Conservation (phyloP, 345 rosid genomes). For the Citrus glauca region DNA sequence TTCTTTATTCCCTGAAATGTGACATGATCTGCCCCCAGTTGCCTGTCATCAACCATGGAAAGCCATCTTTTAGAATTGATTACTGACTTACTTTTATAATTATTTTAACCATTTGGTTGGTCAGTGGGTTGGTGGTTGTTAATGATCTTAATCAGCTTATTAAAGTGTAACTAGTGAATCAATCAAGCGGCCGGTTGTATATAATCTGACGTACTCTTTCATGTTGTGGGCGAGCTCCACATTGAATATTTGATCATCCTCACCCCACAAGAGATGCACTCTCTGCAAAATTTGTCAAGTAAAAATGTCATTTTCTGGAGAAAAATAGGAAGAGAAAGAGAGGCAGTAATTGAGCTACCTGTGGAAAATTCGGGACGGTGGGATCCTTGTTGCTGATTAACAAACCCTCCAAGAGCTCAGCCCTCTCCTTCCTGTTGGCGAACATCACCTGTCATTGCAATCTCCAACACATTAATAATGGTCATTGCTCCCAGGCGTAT, state of each 20-base stretch:
- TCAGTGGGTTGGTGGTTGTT: background rate
- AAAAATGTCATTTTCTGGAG: background rate
- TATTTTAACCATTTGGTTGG: background rate
- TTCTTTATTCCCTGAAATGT: conserved; percentile 61
- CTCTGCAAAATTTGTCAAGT: conserved; percentile 41
- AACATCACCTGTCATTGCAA: conserved; percentile 68
- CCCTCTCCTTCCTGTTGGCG: conserved; percentile 79
- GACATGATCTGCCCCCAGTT: conserved; percentile 60
- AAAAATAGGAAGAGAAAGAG: background rate
- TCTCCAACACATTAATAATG: background rate
- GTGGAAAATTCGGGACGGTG: conserved; percentile 46
- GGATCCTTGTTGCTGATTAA: conserved; percentile 60
- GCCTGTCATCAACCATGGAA: conserved; percentile 34
- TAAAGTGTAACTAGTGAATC: background rate
- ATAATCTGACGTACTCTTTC: conserved; percentile 56
- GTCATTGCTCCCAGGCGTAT: background rate
- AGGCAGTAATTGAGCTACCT: conserved; percentile 26
- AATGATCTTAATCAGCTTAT: background rate
- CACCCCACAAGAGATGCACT: conserved; percentile 89
- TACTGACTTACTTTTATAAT: background rate
- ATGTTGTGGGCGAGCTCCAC: conserved; percentile 69
- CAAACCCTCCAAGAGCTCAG: conserved; percentile 67
- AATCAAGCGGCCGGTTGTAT: background rate
- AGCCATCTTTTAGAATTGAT: background rate
- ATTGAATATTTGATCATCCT: conserved; percentile 67